Conservation (phyloP, 495 filamentous ascomycete genomes). For the Lasiosphaeria miniovina region DNA sequence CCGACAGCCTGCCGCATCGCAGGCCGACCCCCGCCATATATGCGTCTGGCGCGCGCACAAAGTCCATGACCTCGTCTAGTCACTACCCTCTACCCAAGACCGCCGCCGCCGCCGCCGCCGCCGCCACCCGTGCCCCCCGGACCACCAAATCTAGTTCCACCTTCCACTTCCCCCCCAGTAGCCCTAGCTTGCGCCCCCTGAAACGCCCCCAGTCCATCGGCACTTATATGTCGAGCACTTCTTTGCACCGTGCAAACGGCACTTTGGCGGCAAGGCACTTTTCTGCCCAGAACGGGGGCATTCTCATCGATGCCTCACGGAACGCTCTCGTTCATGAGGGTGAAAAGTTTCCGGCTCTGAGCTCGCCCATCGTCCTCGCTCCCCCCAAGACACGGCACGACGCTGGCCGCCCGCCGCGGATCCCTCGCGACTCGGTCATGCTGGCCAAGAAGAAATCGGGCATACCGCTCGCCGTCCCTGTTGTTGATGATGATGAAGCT, state of each 20-base stretch:
- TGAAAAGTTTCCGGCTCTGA: not conserved
- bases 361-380: slow-evolving; percentile 5
- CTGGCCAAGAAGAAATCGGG: slow-evolving; percentile 16
- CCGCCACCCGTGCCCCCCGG: not conserved
- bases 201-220: slow-evolving; percentile 22
- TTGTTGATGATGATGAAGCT: slow-evolving; percentile 7
- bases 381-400: slow-evolving; percentile 11
- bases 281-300: not conserved
- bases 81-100: slow-evolving; percentile 19
- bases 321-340: not conserved
- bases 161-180: not conserved
- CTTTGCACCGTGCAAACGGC: not conserved
- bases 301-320: not conserved
- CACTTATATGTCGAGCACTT: slow-evolving; percentile 16
- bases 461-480: not conserved
- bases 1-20: not conserved
- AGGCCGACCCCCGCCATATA: not conserved
- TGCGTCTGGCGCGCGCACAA: slow-evolving; percentile 22
- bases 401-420: slow-evolving; percentile 1
- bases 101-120: slow-evolving; percentile 11
- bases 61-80: slow-evolving; percentile 16
- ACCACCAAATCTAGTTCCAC: not conserved
- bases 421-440: slow-evolving; percentile 22
- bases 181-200: not conserved
- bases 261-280: too few relatives aligned